A percentile compares a stretch with the other conserved stretches of the same genome.
phyloP scores from a whole-genome alignment of 768 basidiomycete genomes.

The Cubamyces sp. region DNA sequence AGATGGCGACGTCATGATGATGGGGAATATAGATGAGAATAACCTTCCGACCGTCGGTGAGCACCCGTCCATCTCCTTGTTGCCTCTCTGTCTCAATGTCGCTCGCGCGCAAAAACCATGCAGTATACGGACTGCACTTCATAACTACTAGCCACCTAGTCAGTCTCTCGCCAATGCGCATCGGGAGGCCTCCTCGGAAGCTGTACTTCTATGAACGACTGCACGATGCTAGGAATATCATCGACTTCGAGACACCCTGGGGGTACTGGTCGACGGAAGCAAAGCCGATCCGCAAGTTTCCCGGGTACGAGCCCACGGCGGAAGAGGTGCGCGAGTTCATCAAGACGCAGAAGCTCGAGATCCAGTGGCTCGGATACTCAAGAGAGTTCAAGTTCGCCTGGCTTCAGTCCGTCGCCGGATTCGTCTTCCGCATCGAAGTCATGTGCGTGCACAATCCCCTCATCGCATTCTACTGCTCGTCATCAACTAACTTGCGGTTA shows the following conservation, averaged over 20 bases:
- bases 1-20: background rate
- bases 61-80: too few species aligned
- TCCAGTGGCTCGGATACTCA: conserved; percentile 1
- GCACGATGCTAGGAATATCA: background rate
- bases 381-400: conserved; percentile 1
- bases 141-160: conserved; percentile 6
- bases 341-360: background rate
- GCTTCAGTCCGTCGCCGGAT: conserved; percentile 4
- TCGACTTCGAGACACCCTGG: conserved; percentile 3
- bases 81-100: too few species aligned
- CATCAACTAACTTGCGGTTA: background rate
- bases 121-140: background rate
- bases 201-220: conserved; percentile 8
- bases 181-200: background rate
- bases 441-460: background rate
- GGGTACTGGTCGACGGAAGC: conserved; percentile 11
- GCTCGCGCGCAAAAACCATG: background rate
- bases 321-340: background rate
- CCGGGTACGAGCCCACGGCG: background rate
- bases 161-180: background rate
- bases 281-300: background rate
- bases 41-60: background rate
- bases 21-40: background rate
- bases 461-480: too few species aligned
- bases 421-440: conserved; percentile 13